Evolutionary conservation across 768 basidiomycete genomes (phyloP).

Genomic region (Lentinula guzmanii): DNA sequence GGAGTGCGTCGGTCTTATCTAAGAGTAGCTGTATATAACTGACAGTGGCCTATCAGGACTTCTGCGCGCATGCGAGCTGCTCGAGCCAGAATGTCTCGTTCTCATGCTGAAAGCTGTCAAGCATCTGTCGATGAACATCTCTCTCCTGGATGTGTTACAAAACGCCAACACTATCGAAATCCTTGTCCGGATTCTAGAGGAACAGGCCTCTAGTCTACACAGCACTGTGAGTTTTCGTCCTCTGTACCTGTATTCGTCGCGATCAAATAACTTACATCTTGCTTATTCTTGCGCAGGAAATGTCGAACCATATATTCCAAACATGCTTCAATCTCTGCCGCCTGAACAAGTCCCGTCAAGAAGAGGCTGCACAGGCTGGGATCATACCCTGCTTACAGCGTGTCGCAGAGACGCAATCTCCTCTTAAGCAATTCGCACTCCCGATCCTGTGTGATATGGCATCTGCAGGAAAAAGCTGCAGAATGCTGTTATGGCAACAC

Average conservation of each 20-base stretch:
- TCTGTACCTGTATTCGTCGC: neutral
- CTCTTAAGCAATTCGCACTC: slow-evolving; percentile 93
- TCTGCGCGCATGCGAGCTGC: slow-evolving; percentile 77
- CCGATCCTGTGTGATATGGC: slow-evolving; percentile 96
- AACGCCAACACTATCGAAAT: slow-evolving; percentile 94
- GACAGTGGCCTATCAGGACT: slow-evolving; percentile 45
- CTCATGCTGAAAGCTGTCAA: slow-evolving; percentile 92
- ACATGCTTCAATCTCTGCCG: slow-evolving; percentile 96
- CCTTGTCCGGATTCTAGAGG: slow-evolving; percentile 78
- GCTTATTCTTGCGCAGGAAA: slow-evolving; percentile 54
- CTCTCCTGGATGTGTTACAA: slow-evolving; percentile 86
- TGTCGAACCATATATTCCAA: slow-evolving; percentile 96
- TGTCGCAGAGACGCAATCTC: slow-evolving; percentile 84
- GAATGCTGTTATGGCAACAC: slow-evolving; percentile 88
- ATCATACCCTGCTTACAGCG: slow-evolving; percentile 89
- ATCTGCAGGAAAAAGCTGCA: slow-evolving; percentile 89
- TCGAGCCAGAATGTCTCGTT: slow-evolving; percentile 86
- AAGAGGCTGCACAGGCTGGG: slow-evolving; percentile 94
- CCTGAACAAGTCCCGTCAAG: slow-evolving; percentile 89
- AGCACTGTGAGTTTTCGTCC: slow-evolving; percentile 55
- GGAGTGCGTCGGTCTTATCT: slow-evolving; percentile 52
- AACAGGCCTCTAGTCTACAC: slow-evolving; percentile 71
- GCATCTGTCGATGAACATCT: slow-evolving; percentile 91
- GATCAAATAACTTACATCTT: neutral
- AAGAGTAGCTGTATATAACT: neutral